Percentiles rank a stretch among this genome's conserved stretches.
Evolutionary conservation across 768 basidiomycete genomes (phyloP).

Genomic region (Leccinum disarticulatum): DNA sequence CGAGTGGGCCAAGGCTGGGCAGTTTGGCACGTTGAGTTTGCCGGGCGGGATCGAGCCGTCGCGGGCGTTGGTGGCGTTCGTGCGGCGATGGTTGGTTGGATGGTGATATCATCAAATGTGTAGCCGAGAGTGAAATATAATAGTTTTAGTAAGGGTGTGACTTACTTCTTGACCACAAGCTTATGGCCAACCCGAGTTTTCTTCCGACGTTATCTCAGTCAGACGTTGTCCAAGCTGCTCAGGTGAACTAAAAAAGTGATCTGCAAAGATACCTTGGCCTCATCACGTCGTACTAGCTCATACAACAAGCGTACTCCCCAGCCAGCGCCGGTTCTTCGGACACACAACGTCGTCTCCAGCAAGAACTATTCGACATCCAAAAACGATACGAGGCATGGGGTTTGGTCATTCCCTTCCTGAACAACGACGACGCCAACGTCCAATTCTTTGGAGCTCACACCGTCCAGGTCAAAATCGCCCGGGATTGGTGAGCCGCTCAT

Average conservation of each 20-base stretch:
- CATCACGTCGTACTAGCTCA: conserved; percentile 47
- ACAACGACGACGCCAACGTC: conserved; percentile 73
- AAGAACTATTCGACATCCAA: conserved; percentile 75
- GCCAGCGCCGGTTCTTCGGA: conserved; percentile 52
- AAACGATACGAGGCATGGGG: conserved; percentile 83
- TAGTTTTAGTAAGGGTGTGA: no score
- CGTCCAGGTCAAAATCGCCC: conserved; percentile 87
- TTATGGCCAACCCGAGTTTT: conserved; percentile 35
- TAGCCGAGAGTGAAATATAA: no score
- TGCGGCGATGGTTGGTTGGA: neutral
- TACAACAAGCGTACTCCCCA: conserved; percentile 65
- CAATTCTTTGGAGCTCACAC: conserved; percentile 97
- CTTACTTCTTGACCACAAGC: no score
- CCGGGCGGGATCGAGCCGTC: conserved; percentile 17
- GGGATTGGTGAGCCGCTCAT: conserved; percentile 71
- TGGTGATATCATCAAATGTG: no score
- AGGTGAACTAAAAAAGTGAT: conserved; percentile 44
- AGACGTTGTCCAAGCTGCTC: conserved; percentile 58
- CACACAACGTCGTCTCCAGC: conserved; percentile 61
- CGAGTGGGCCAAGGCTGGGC: conserved; percentile 22
- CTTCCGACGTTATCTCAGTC: conserved; percentile 51
- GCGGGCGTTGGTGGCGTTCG: conserved; percentile 29
- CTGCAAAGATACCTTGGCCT: conserved; percentile 8
- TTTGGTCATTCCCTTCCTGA: conserved; percentile 72
- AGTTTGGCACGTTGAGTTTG: conserved; percentile 10